phyloP scores from a whole-genome alignment of 1,284 basidiomycete species.

The Puccinia horiana region DNA sequence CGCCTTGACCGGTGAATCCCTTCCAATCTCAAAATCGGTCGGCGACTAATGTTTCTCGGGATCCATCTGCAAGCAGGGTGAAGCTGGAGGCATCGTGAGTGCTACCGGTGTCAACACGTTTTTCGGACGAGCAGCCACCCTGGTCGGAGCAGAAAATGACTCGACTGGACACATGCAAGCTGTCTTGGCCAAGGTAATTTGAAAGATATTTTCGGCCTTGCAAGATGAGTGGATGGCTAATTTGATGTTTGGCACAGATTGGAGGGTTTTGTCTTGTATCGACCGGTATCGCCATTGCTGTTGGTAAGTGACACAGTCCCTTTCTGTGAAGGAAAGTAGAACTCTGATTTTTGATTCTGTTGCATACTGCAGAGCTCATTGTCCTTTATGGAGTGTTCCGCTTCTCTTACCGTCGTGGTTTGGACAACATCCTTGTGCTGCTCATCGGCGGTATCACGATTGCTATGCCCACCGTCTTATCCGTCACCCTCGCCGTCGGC shows the following conservation, averaged over 20 bases:
- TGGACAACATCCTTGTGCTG: constrained; percentile 93
- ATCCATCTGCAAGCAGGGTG: constrained; percentile 95
- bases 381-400: constrained; percentile 83
- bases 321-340: neutral
- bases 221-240: neutral
- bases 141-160: constrained; percentile 93
- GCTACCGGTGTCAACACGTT: constrained; percentile 77
- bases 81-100: constrained; percentile 94
- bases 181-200: constrained; percentile 38
- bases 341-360: neutral
- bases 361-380: constrained; percentile 73
- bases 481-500: constrained; percentile 94
- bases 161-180: constrained; percentile 85
- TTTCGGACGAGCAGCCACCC: constrained; percentile 75
- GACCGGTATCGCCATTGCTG: constrained; percentile 63
- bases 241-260: constrained; percentile 77
- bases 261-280: constrained; percentile 92
- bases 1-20: constrained; percentile 91
- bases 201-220: too few relatives aligned
- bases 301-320: constrained; percentile 4
- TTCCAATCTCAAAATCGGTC: constrained; percentile 83
- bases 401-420: constrained; percentile 86
- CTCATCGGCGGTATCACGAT: constrained; percentile 98
- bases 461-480: constrained; percentile 92
- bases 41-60: constrained; percentile 95